Evolutionary conservation across 2,329 filamentous ascomycete species (phyloP).

Genomic region (Trichoderma endophyticum): DNA sequence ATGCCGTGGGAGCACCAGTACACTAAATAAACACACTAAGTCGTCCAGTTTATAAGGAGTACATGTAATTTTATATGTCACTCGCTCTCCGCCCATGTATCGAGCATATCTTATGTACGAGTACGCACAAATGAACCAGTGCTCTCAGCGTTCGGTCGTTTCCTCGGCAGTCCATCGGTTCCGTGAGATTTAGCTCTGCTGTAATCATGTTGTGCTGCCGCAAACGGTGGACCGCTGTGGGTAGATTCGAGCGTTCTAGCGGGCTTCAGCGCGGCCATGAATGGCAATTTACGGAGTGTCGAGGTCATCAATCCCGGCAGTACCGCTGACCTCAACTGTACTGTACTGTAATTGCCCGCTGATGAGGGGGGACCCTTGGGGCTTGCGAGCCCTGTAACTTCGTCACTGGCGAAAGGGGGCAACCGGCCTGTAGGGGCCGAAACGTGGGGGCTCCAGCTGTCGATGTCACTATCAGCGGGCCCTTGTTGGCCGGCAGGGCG

Average conservation of each 20-base stretch:
- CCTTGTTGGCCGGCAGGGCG: slow-evolving; percentile 2
- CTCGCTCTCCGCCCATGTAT: neutral
- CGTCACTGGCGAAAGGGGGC: neutral
- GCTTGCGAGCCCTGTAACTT: slow-evolving; percentile 3
- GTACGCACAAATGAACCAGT: neutral
- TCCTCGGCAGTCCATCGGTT: neutral
- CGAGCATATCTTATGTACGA: neutral
- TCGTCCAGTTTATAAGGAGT: neutral
- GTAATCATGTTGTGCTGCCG: neutral
- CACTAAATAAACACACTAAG: neutral
- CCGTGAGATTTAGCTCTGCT: neutral
- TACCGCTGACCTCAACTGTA: neutral
- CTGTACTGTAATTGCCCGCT: neutral
- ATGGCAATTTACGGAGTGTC: slow-evolving; percentile 4
- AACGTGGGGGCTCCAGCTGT: slow-evolving; percentile 11
- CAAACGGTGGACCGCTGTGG: slow-evolving; percentile 4
- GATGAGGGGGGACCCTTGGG: neutral
- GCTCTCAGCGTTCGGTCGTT: neutral
- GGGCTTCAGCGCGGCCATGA: neutral
- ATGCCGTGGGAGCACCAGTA: neutral
- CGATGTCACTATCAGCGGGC: slow-evolving; percentile 1
- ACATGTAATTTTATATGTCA: neutral
- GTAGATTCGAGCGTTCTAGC: neutral
- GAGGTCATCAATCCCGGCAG: neutral
- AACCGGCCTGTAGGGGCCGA: neutral